Conservation (phyloP, 768 basidiomycete genomes). For the Lyophyllum decastes region DNA sequence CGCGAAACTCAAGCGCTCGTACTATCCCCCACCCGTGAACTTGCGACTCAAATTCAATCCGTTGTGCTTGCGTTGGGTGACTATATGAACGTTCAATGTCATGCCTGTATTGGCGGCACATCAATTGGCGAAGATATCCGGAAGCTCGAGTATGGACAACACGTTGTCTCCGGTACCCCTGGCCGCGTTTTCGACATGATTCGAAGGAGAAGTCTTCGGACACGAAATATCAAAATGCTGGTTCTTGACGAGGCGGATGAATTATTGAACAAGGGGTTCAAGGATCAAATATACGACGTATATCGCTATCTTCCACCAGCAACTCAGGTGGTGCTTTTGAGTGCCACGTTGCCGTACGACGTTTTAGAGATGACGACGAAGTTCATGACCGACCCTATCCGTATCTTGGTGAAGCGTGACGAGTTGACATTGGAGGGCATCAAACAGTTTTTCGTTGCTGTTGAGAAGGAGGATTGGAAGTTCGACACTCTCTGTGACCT, state of each 20-base stretch:
- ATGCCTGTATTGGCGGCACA: slow-evolving; percentile 97
- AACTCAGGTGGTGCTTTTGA: slow-evolving; percentile 95
- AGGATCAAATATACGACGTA: slow-evolving; percentile 99
- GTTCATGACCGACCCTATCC: slow-evolving; percentile 99
- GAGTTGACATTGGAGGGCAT: slow-evolving; percentile 97
- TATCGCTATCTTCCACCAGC: slow-evolving; percentile 97
- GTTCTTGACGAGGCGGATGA: slow-evolving; percentile 96
- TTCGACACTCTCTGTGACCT: slow-evolving; percentile 97
- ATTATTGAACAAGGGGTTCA: slow-evolving; percentile 96
- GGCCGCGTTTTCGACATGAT: slow-evolving; percentile 99
- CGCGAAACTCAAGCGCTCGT: slow-evolving; percentile 96
- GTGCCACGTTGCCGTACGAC: slow-evolving; percentile 94
- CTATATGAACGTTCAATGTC: slow-evolving; percentile 99
- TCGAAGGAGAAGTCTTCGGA: slow-evolving; percentile 87
- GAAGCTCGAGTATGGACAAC: slow-evolving; percentile 96
- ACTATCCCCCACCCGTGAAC: slow-evolving; percentile 96
- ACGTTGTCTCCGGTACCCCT: slow-evolving; percentile 96
- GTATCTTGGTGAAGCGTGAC: slow-evolving; percentile 98
- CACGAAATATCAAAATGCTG: slow-evolving; percentile 98
- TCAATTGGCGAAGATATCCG: slow-evolving; percentile 97
- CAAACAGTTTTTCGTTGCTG: slow-evolving; percentile 97
- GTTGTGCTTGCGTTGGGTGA: slow-evolving; percentile 95
- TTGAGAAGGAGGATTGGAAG: slow-evolving; percentile 99
- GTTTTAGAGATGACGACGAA: slow-evolving; percentile 99
- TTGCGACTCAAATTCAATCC: slow-evolving; percentile 98